Evolutionary conservation across 202 grass and related monocot genomes (phyloP).

Genomic region (Miscanthus sacchariflorus): DNA sequence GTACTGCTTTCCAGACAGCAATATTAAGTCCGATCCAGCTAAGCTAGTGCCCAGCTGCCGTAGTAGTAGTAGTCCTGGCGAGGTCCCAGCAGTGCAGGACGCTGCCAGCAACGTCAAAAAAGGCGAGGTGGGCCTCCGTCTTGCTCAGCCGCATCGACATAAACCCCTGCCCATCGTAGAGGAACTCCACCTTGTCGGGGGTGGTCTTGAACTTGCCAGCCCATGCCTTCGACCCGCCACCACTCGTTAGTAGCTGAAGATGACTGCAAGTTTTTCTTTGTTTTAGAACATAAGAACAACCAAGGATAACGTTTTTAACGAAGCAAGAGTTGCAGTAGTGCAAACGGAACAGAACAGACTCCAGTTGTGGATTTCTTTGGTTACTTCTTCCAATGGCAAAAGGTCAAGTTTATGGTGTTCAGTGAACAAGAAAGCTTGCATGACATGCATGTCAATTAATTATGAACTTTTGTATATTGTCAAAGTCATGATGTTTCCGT

Average conservation of each 20-base stretch:
- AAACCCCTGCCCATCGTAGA: slow-evolving; percentile 88
- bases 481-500: too few relatives aligned
- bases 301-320: neutral
- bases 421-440: neutral
- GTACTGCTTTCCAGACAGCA: neutral
- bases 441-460: neutral
- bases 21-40: neutral
- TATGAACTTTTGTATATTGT: too few relatives aligned
- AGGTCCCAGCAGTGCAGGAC: slow-evolving; percentile 66
- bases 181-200: slow-evolving; percentile 64
- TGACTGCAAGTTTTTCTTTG: slow-evolving; percentile 9
- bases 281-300: neutral
- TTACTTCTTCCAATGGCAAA: too few relatives aligned
- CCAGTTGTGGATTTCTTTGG: too few relatives aligned
- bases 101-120: slow-evolving; percentile 67
- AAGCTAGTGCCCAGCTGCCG: neutral
- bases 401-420: neutral
- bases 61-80: slow-evolving; percentile 32
- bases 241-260: slow-evolving; percentile 72
- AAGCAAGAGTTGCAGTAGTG: too few relatives aligned
- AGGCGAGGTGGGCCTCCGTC: slow-evolving; percentile 46
- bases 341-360: too few relatives aligned
- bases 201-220: slow-evolving; percentile 61
- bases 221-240: slow-evolving; percentile 84
- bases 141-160: slow-evolving; percentile 64